Conservation (phyloP, 2,329 filamentous ascomycete genomes). For the Fusarium scirpi region DNA sequence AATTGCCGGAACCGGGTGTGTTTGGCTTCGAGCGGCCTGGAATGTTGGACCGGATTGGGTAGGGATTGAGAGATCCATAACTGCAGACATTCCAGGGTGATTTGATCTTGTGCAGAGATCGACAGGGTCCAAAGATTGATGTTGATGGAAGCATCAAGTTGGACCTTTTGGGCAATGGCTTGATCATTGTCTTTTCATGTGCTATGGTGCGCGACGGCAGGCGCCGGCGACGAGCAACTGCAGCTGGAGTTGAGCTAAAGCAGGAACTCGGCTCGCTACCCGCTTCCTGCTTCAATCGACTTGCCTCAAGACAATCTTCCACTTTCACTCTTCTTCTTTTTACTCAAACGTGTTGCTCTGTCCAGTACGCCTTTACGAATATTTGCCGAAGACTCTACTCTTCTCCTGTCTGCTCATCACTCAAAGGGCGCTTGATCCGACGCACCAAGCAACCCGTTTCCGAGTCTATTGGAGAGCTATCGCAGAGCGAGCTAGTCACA, state of each 20-base stretch:
- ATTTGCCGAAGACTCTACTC: too few relatives aligned
- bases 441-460: too few relatives aligned
- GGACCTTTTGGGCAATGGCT: neutral
- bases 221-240: neutral
- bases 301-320: too few relatives aligned
- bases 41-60: constrained; percentile 16
- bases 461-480: neutral
- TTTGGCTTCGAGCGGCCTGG: neutral
- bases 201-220: neutral
- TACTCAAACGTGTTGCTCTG: too few relatives aligned
- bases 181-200: neutral
- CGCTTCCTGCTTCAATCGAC: too few relatives aligned
- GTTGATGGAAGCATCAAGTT: neutral
- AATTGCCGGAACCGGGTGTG: constrained; percentile 8
- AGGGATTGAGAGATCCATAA: constrained; percentile 11
- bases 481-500: neutral
- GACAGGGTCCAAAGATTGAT: neutral
- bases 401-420: too few relatives aligned
- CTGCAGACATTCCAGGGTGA: constrained; percentile 9
- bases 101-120: neutral
- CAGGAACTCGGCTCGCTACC: neutral
- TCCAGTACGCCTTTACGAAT: too few relatives aligned
- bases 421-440: too few relatives aligned
- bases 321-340: too few relatives aligned
- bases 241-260: neutral